Evolutionary conservation across 1,284 basidiomycete genomes (phyloP).

Genomic region (Sporisorium scitamineum): DNA sequence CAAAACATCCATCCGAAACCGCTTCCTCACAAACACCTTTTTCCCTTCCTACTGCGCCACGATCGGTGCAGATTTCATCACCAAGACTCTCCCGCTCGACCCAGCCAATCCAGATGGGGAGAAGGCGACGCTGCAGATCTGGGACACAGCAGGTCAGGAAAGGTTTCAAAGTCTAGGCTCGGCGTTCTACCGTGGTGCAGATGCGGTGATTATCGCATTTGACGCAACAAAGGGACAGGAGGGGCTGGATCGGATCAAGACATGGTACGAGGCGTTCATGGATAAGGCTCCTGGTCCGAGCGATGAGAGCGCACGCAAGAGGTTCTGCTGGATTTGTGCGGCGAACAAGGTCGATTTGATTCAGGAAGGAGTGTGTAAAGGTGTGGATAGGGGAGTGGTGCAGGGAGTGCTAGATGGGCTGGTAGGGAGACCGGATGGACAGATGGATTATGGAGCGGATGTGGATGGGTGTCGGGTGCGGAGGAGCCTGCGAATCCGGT

Average conservation of each 20-base stretch:
- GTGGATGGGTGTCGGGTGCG: slow-evolving; percentile 9
- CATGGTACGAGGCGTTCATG: slow-evolving; percentile 58
- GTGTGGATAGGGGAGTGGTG: slow-evolving; percentile 17
- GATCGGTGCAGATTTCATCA: slow-evolving; percentile 65
- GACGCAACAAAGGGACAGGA: slow-evolving; percentile 34
- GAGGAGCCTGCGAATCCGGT: slow-evolving; percentile 34
- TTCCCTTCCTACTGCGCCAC: slow-evolving; percentile 55
- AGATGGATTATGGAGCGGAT: slow-evolving; percentile 37
- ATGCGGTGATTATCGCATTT: slow-evolving; percentile 59
- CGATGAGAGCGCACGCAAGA: slow-evolving; percentile 33
- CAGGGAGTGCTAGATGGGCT: slow-evolving; percentile 27
- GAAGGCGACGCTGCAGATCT: slow-evolving; percentile 49
- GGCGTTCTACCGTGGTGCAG: slow-evolving; percentile 64
- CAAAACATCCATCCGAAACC: slow-evolving; percentile 58
- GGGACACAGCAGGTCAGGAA: slow-evolving; percentile 65
- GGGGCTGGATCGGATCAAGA: slow-evolving; percentile 19
- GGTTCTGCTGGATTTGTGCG: slow-evolving; percentile 62
- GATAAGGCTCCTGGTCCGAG: slow-evolving; percentile 45
- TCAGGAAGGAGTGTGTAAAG: not conserved
- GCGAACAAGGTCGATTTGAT: slow-evolving; percentile 58
- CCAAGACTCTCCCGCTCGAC: slow-evolving; percentile 42
- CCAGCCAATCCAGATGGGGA: slow-evolving; percentile 24
- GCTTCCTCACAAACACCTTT: slow-evolving; percentile 50
- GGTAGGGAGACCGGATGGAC: slow-evolving; percentile 11
- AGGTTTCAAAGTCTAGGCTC: slow-evolving; percentile 63